Evolutionary conservation across 352 stramenopile species (phyloP).

Genomic region (Globisporangium polare): DNA sequence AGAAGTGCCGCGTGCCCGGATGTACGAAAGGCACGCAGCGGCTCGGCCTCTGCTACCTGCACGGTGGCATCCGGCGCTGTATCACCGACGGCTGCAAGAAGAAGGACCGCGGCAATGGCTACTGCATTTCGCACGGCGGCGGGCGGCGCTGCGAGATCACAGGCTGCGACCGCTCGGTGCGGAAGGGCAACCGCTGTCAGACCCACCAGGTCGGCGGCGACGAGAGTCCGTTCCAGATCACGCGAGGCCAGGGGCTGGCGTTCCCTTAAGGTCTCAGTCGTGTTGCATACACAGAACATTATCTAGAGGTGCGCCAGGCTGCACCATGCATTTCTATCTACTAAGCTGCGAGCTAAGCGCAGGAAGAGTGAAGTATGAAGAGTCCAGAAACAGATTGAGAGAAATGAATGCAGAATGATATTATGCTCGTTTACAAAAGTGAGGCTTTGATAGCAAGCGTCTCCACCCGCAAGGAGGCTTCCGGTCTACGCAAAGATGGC

Average conservation of each 20-base stretch:
- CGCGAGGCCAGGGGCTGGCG: constrained; percentile 21
- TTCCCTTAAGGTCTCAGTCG: constrained; percentile 4
- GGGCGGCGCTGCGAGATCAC: constrained; percentile 59
- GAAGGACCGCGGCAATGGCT: constrained; percentile 78
- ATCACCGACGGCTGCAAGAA: constrained; percentile 73
- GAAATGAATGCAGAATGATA: neutral
- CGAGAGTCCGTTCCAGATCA: constrained; percentile 41
- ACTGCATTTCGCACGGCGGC: constrained; percentile 76
- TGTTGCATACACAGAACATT: neutral
- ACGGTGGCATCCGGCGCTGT: constrained; percentile 73
- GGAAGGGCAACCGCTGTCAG: constrained; percentile 76
- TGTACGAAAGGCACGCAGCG: constrained; percentile 79
- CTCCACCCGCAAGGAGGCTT: no score
- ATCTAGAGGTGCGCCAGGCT: neutral
- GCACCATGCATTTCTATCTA: neutral
- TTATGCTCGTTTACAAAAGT: neutral
- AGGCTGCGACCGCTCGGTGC: constrained; percentile 59
- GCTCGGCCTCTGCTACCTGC: constrained; percentile 74
- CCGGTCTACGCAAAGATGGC: neutral
- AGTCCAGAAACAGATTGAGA: neutral
- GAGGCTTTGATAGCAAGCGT: no score
- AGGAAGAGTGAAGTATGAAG: neutral
- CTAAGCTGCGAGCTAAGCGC: neutral
- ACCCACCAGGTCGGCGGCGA: constrained; percentile 42
- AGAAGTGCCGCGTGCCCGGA: constrained; percentile 61